A percentile compares a stretch with the other conserved stretches of the same genome.
Evolutionary conservation across 2,329 filamentous ascomycete genomes (phyloP).

Genomic region (Cytospora chrysosperma): DNA sequence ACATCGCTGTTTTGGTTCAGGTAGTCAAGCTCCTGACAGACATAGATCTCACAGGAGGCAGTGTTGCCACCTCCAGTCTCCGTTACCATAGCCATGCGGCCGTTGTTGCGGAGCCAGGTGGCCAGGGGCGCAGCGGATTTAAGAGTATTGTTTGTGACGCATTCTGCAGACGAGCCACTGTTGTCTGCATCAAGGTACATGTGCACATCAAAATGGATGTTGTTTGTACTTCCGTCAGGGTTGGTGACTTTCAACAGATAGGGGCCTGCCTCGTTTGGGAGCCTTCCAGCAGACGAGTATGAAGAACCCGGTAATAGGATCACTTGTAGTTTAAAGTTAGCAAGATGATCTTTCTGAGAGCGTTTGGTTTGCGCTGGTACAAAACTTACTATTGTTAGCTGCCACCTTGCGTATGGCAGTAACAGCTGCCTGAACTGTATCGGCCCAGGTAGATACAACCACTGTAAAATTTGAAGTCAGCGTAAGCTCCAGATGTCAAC

Average conservation of each 20-base stretch:
- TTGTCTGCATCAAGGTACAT: constrained; percentile 58
- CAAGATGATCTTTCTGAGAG: not conserved
- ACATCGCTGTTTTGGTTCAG: constrained; percentile 35
- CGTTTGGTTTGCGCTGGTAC: not conserved
- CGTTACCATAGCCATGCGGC: constrained; percentile 35
- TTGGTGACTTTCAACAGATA: constrained; percentile 55
- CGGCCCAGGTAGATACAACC: constrained; percentile 53
- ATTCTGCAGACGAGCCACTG: constrained; percentile 51
- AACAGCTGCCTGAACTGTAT: constrained; percentile 59
- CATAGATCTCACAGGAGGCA: constrained; percentile 33
- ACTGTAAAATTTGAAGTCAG: constrained; percentile 27
- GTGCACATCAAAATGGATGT: constrained; percentile 58
- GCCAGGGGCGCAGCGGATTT: constrained; percentile 35
- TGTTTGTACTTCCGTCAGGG: constrained; percentile 54
- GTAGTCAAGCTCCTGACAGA: constrained; percentile 35
- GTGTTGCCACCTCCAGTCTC: constrained; percentile 41
- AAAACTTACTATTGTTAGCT: constrained; percentile 45
- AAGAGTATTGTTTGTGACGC: constrained; percentile 48
- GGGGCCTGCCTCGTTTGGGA: constrained; percentile 50
- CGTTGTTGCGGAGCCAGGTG: constrained; percentile 35
- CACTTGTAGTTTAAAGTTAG: not conserved
- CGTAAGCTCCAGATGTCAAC: not conserved
- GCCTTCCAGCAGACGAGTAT: constrained; percentile 51
- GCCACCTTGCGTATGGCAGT: constrained; percentile 65
- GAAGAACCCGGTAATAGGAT: constrained; percentile 63